These are phyloP conservation scores for Rubia tinctorum DNA, from an alignment of 305 asterid species.

Conservation along the genomic window DNA sequence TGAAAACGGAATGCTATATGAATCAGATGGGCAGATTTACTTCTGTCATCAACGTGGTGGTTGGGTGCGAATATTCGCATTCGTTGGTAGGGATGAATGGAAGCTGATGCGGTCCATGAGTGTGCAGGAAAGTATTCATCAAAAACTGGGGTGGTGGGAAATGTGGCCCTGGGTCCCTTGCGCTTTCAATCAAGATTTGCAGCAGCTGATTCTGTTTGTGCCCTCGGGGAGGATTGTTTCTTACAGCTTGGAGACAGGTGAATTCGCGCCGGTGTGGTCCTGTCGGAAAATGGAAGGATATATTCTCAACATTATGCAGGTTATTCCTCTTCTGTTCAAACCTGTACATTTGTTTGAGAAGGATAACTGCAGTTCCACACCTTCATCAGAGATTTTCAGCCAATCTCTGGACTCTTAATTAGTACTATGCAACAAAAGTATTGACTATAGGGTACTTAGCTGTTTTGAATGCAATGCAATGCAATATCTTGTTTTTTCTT, in stretches of 20 bases:
- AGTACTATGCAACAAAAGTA: neutral
- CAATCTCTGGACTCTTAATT: neutral
- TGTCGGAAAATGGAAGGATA: constrained; percentile 1
- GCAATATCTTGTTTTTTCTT: no score
- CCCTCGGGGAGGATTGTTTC: constrained; percentile 18
- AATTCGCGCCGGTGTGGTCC: constrained; percentile 16
- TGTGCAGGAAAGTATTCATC: neutral
- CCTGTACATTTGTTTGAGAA: constrained; percentile 5
- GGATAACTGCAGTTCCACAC: neutral
- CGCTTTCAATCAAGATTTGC: constrained; percentile 28
- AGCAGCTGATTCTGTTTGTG: constrained; percentile 15
- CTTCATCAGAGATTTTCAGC: neutral
- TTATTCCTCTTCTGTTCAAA: constrained; percentile 17
- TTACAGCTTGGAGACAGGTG: constrained; percentile 23
- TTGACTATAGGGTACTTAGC: neutral
- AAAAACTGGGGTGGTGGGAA: neutral
- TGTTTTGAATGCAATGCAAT: neutral
- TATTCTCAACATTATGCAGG: neutral
- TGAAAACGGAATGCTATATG: constrained; percentile 4
- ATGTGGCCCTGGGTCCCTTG: constrained; percentile 14
- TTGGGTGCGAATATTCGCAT: constrained; percentile 14
- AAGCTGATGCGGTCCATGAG: constrained; percentile 14
- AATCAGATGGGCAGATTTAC: constrained; percentile 20
- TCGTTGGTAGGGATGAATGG: constrained; percentile 13
- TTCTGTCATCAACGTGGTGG: constrained; percentile 9